Evolutionary conservation across 140 eudicot genomes (phyloP).

Genomic region (Anethum foeniculum): DNA sequence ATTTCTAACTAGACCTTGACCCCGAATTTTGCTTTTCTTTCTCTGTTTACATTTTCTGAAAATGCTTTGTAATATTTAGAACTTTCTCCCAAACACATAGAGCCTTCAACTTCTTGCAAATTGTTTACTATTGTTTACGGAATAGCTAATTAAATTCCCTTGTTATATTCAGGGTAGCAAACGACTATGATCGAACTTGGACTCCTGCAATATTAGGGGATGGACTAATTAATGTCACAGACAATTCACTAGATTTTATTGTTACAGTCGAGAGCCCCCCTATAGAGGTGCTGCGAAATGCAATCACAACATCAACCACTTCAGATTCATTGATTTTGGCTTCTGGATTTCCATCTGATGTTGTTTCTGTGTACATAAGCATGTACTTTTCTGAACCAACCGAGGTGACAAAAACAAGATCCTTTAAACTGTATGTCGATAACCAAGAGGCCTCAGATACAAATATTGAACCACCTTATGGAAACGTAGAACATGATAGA

Average conservation of each 20-base stretch:
- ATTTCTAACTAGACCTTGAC: not conserved
- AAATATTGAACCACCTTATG: conserved; percentile 32
- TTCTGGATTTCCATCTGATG: not conserved
- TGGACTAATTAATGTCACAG: not conserved
- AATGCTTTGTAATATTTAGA: too few species aligned
- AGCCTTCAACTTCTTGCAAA: not conserved
- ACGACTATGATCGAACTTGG: conserved; percentile 17
- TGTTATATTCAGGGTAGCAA: conserved; percentile 38
- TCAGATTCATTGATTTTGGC: not conserved
- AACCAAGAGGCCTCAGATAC: not conserved
- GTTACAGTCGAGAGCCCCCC: not conserved
- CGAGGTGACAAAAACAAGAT: conserved; percentile 16
- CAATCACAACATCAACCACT: not conserved
- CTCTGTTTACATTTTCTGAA: too few species aligned
- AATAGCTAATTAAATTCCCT: conserved; percentile 18
- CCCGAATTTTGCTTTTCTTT: not conserved
- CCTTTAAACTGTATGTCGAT: conserved; percentile 29
- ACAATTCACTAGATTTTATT: not conserved
- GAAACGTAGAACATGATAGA: conserved; percentile 11
- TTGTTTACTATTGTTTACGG: conserved; percentile 9
- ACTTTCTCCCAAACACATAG: too few species aligned
- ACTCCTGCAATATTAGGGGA: not conserved
- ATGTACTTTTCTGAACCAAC: conserved; percentile 7
- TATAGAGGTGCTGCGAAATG: not conserved
- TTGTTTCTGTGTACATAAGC: not conserved